Base-by-base conservation (phyloP, 768 basidiomycete genomes). In the Grammothele lineata region DNA sequence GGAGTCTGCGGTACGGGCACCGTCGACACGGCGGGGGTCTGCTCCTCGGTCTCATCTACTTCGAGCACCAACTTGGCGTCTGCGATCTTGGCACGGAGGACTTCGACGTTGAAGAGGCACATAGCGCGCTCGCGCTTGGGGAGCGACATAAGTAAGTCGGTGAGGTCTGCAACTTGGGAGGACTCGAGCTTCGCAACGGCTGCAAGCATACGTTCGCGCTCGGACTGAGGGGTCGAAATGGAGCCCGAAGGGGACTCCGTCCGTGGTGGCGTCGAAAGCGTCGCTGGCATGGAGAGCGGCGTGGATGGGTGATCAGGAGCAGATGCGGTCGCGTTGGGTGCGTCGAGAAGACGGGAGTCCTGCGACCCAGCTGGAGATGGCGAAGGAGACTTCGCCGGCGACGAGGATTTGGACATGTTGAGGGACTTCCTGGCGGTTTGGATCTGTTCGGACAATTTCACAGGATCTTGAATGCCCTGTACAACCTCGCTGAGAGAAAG, bases 231-330 rank as follows among this genome's bases (percentile, higher is more conserved):
- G 1, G 85, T 79, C 43, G 75, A 62, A 3, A 53, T 21, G 15
- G 78, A 78, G 32, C 76, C 76, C 15, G 78, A 73, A 5, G 88
- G 90, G 2, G 89, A 91, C 5, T 87, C 87, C 0, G 90, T 89
- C 14, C 90, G 80, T 11, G 90, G 87, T 2, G 90, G 88, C 0
- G 87, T 88, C 25, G 84, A 81, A n/a, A 87, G 62, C 0, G 85
- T 83, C 0, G 82, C 78, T 47, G 80, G 80, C 48, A 88, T 73
- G 1, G 89, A 91, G 11, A 92, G 78, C 1, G 90, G 90, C 0
- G 90, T 92, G 6, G 85, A 87, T 0, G 90, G 90, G 51, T 91
- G 89, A 59, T 92, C 90, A 0, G 90, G 90, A n/a, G 89, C 89
- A 40, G 86, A 88, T 2, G 89, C 90, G 3, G 87, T 89, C 2